Percentiles rank a stretch among this genome's conserved stretches.
These are phyloP conservation scores for Colletotrichum plurivorum DNA, from an alignment of 2,329 filamentous ascomycete genomes.

Conservation along the genomic window DNA sequence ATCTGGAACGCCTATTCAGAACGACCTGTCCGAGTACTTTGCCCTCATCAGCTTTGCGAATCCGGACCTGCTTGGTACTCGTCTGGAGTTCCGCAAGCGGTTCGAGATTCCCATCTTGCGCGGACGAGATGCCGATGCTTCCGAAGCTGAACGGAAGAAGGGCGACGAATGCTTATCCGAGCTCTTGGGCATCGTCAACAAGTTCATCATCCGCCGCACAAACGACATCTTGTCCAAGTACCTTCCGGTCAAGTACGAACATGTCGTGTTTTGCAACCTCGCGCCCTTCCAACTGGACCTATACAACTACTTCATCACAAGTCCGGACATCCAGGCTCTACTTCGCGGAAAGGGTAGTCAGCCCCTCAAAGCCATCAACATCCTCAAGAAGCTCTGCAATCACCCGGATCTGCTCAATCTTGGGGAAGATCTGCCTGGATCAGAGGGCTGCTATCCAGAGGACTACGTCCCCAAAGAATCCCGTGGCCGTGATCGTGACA, in stretches of 20 bases:
- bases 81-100: conserved; percentile 91
- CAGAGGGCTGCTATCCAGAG: conserved; percentile 83
- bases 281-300: conserved; percentile 92
- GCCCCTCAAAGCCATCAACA: conserved; percentile 94
- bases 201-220: conserved; percentile 97
- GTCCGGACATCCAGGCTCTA: conserved; percentile 92
- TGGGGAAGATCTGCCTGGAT: conserved; percentile 86
- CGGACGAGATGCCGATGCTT: conserved; percentile 91
- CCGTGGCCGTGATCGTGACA: conserved; percentile 89
- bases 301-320: conserved; percentile 98
- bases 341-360: conserved; percentile 95
- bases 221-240: conserved; percentile 99
- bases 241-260: conserved; percentile 97
- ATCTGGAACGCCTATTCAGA: conserved; percentile 97
- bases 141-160: conserved; percentile 83
- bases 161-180: conserved; percentile 88
- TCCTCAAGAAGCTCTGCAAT: conserved; percentile 98
- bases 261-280: conserved; percentile 97
- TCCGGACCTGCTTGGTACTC: conserved; percentile 88
- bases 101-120: conserved; percentile 94
- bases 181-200: conserved; percentile 89
- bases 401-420: conserved; percentile 94
- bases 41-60: conserved; percentile 97
- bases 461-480: conserved; percentile 92
- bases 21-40: conserved; percentile 98